A percentile compares a stretch with the other conserved stretches of the same genome.
Conservation (phyloP, 2,329 filamentous ascomycete species). For the Anthostomella pinea region DNA sequence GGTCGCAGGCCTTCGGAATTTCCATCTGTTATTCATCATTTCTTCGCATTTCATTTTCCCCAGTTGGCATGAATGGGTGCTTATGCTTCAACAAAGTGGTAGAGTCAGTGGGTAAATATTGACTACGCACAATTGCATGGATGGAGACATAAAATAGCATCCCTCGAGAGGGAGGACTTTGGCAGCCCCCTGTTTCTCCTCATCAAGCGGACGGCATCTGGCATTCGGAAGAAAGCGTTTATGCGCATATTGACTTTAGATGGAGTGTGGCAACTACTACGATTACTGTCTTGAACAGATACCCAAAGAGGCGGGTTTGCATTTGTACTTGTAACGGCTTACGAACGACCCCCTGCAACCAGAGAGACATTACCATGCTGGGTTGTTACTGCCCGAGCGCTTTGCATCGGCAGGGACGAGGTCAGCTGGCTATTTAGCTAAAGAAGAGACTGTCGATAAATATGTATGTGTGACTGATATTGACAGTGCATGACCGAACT, state of each 20-base stretch:
- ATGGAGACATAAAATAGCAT: constrained; percentile 24
- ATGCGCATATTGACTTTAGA: constrained; percentile 9
- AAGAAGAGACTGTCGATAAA: too few species aligned
- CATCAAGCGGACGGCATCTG: too few species aligned
- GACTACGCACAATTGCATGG: constrained; percentile 26
- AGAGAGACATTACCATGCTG: too few species aligned
- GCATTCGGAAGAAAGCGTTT: constrained; percentile 1
- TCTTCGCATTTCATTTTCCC: constrained; percentile 8
- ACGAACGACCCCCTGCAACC: too few species aligned
- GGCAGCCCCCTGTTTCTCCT: constrained; percentile 7
- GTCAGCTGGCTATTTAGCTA: too few species aligned
- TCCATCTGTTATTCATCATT: constrained; percentile 13
- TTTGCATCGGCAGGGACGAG: too few species aligned
- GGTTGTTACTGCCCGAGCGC: background rate
- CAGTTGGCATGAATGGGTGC: too few species aligned
- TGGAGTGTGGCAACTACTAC: constrained; percentile 11
- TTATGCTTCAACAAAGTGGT: too few species aligned
- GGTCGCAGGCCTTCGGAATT: constrained; percentile 11
- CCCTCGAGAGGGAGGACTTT: constrained; percentile 5
- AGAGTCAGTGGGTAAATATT: too few species aligned
- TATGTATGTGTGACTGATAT: too few species aligned
- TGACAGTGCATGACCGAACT: too few species aligned
- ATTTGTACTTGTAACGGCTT: constrained; percentile 17
- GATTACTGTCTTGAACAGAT: constrained; percentile 8
- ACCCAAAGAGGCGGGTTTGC: constrained; percentile 7